A percentile compares a stretch with the other conserved stretches of the same genome.
Evolutionary conservation across 1,284 basidiomycete genomes (phyloP).

Genomic region (Cryptococcus sp.): DNA sequence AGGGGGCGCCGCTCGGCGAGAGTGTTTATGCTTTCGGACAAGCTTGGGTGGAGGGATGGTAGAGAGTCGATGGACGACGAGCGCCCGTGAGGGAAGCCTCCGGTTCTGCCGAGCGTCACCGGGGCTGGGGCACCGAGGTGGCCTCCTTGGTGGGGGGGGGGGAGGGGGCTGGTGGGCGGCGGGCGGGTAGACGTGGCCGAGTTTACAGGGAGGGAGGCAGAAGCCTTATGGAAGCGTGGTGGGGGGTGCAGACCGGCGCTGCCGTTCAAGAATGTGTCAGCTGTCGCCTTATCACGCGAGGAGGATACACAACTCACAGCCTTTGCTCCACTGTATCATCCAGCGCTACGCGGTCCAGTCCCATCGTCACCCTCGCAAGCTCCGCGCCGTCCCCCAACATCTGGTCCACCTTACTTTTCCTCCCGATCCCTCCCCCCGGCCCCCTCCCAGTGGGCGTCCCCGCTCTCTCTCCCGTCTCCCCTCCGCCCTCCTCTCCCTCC

Average conservation of each 20-base stretch:
- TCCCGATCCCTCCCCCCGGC: background rate
- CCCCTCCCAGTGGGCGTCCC: background rate
- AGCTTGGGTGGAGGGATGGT: conserved; percentile 18
- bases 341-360: conserved; percentile 18
- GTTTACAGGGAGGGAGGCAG: conserved; percentile 14
- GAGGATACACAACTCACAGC: background rate
- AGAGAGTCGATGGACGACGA: conserved; percentile 23
- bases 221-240: conserved; percentile 10
- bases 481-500: background rate
- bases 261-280: background rate
- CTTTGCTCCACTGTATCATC: conserved; percentile 11
- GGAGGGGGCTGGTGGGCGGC: background rate
- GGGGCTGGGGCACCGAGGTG: no score
- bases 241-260: conserved; percentile 17
- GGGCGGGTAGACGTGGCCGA: background rate
- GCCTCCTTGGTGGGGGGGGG: conserved; percentile 1
- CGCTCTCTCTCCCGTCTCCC: background rate
- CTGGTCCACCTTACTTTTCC: conserved; percentile 24
- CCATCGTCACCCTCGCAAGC: conserved; percentile 21
- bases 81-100: background rate
- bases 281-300: background rate
- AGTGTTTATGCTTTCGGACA: conserved; percentile 18
- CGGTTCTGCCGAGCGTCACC: no score
- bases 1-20: conserved; percentile 7
- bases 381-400: conserved; percentile 30